phyloP scores from a whole-genome alignment of 192 early-diverging fungal species.

The Tieghemiomyces parasiticus region DNA sequence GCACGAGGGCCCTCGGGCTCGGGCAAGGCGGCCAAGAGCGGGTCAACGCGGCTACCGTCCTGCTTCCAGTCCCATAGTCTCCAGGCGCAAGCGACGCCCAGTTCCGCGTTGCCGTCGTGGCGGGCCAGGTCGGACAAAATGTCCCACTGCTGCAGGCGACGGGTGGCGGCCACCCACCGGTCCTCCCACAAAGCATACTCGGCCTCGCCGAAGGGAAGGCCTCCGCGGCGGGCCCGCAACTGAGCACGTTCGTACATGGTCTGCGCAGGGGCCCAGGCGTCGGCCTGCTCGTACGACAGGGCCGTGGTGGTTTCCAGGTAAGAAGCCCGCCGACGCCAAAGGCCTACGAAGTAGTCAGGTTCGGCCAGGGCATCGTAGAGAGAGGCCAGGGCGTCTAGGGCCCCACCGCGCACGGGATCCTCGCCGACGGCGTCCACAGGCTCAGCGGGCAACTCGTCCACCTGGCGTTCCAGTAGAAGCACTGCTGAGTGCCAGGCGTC shows the following conservation, averaged over 20 bases:
- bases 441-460: constrained; percentile 22
- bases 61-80: constrained; percentile 84
- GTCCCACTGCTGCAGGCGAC: constrained; percentile 96
- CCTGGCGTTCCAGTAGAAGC: constrained; percentile 52
- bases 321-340: constrained; percentile 77
- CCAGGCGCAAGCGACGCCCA: constrained; percentile 89
- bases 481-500: constrained; percentile 85
- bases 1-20: constrained; percentile 54
- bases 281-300: constrained; percentile 85
- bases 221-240: constrained; percentile 71
- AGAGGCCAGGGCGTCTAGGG: constrained; percentile 79
- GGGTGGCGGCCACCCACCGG: constrained; percentile 82
- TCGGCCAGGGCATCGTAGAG: constrained; percentile 76
- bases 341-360: constrained; percentile 81
- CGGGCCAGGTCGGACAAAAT: constrained; percentile 83
- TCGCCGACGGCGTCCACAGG: constrained; percentile 44
- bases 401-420: constrained; percentile 73
- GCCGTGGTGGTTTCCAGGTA: constrained; percentile 93
- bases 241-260: constrained; percentile 85
- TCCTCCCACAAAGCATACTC: constrained; percentile 98
- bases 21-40: constrained; percentile 52
- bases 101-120: constrained; percentile 72
- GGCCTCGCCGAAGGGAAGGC: constrained; percentile 78
- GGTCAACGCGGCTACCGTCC: constrained; percentile 40
- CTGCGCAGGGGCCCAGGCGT: constrained; percentile 88